Evolutionary conservation across 441 rosid species (phyloP).

Genomic region (Croton laevigatus): DNA sequence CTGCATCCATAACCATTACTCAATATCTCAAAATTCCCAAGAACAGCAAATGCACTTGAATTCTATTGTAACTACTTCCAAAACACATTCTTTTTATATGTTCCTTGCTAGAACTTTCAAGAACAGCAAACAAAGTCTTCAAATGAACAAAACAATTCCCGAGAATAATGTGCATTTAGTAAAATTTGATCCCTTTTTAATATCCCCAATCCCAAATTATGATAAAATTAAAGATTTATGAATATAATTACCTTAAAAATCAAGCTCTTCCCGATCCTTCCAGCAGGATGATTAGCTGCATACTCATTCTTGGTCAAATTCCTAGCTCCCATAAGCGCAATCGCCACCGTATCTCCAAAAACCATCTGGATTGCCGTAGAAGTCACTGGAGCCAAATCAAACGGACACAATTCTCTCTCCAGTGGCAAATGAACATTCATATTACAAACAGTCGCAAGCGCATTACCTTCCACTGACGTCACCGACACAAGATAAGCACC

Average conservation of each 20-base stretch:
- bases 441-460: constrained; percentile 58
- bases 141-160: neutral
- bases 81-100: too few species aligned
- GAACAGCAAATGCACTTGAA: too few species aligned
- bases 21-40: neutral
- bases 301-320: constrained; percentile 76
- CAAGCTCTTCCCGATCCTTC: constrained; percentile 85
- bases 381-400: constrained; percentile 93
- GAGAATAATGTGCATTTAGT: neutral
- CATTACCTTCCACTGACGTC: constrained; percentile 69
- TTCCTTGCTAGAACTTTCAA: neutral
- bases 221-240: neutral
- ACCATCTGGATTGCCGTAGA: constrained; percentile 99
- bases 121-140: neutral
- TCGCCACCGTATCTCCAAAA: constrained; percentile 93
- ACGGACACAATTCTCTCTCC: constrained; percentile 87
- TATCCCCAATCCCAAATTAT: neutral
- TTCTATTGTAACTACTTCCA: neutral
- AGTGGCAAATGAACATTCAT: constrained; percentile 86
- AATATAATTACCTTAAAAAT: constrained; percentile 58
- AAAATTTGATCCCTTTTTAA: neutral
- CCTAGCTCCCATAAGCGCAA: constrained; percentile 88
- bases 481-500: constrained; percentile 70
- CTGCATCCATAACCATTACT: constrained; percentile 30
- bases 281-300: constrained; percentile 93